Evolutionary conservation across 495 filamentous ascomycete species (phyloP).

Genomic region (Pseudoneurospora amorphoporcata): DNA sequence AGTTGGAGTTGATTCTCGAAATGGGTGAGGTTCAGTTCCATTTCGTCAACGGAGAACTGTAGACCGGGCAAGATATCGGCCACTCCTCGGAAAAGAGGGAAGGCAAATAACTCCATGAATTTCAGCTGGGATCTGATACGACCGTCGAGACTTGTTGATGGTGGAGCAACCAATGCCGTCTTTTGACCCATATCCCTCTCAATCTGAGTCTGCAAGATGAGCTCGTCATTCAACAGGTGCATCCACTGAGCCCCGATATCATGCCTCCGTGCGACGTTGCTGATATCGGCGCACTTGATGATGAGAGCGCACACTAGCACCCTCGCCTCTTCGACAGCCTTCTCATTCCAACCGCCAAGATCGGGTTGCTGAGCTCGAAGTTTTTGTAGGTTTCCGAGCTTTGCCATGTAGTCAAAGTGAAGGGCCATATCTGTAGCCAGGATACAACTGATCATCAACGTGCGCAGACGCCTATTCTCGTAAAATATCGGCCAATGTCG

Average conservation of each 20-base stretch:
- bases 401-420: constrained; percentile 92
- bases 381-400: constrained; percentile 68
- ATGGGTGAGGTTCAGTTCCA: constrained; percentile 57
- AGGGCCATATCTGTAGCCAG: constrained; percentile 94
- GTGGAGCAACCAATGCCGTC: constrained; percentile 75
- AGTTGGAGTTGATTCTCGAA: constrained; percentile 55
- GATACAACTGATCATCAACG: constrained; percentile 89
- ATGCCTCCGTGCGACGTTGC: constrained; percentile 87
- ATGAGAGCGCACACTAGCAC: constrained; percentile 75
- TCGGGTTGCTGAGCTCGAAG: constrained; percentile 50
- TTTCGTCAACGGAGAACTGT: constrained; percentile 70
- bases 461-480: constrained; percentile 61
- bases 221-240: constrained; percentile 83
- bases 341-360: constrained; percentile 57
- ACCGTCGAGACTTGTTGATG: constrained; percentile 72
- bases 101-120: constrained; percentile 93
- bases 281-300: constrained; percentile 98
- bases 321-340: constrained; percentile 58
- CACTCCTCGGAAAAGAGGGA: constrained; percentile 79
- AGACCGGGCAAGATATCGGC: constrained; percentile 75
- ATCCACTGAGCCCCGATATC: constrained; percentile 79
- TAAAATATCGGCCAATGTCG: constrained; percentile 84
- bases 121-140: constrained; percentile 81
- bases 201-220: constrained; percentile 85
- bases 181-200: constrained; percentile 78